These are phyloP conservation scores for Arctium lappa DNA, from an alignment of 129 eudicot genomes.

Conservation along the genomic window DNA sequence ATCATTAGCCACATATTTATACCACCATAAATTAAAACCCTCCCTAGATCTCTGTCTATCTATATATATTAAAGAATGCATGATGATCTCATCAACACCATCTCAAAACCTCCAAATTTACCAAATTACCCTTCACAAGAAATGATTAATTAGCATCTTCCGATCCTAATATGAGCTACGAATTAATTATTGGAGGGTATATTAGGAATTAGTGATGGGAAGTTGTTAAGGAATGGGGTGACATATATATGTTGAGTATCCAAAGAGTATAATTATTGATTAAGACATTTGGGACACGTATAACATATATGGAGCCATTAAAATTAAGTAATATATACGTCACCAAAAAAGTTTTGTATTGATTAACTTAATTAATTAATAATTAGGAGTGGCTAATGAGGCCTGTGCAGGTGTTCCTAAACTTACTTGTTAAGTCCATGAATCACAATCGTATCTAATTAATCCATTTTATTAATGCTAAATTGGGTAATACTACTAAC, in stretches of 20 bases:
- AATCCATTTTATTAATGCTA: conserved; percentile 31
- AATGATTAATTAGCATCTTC: not conserved
- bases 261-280: conserved; percentile 25
- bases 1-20: conserved; percentile 53
- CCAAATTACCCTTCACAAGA: conserved; percentile 20
- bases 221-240: conserved; percentile 36
- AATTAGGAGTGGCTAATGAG: conserved; percentile 51
- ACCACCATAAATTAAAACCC: conserved; percentile 25
- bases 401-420: conserved; percentile 44
- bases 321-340: conserved; percentile 17
- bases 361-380: conserved; percentile 21
- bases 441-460: conserved; percentile 41
- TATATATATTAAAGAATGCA: not conserved
- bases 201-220: conserved; percentile 7
- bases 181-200: conserved; percentile 31
- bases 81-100: conserved; percentile 5
- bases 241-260: conserved; percentile 35
- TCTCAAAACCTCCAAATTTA: conserved; percentile 6
- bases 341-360: conserved; percentile 25
- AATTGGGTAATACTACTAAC: conserved; percentile 16
- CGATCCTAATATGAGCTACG: not conserved
- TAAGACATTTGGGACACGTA: conserved; percentile 54
- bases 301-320: conserved; percentile 22
- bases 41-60: not conserved
- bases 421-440: conserved; percentile 52